Base-by-base conservation (phyloP, 345 rosid species). In the Draba incana region DNA sequence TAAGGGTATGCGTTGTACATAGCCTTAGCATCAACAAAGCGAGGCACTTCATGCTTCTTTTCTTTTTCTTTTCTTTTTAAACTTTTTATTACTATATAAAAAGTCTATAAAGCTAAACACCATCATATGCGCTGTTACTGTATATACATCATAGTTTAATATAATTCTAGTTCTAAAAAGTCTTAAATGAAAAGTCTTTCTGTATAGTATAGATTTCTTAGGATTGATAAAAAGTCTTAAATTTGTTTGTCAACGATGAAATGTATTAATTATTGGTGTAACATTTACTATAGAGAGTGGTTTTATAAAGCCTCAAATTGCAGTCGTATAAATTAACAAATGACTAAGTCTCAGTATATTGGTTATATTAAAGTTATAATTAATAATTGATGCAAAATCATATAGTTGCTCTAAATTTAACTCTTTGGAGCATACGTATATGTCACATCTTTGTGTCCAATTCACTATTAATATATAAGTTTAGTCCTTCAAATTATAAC, bases 11-110 rank as follows among this genome's bases (percentile, higher is more conserved):
- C n/a, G n/a, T n/a, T n/a, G n/a, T n/a, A n/a, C n/a, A n/a, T n/a
- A n/a, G n/a, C n/a, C n/a, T n/a, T 10, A 33, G 67, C 71, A 74
- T 74, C 77, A 51, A 66, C 47, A 60, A 59, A 65, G 71, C 60
- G 42, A 52, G 15, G 58, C 55, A 74, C 35, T 52, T 52, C 68
- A 74, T 28, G 41, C 57, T 60, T 57, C 51, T 23, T 58, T 28
- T 43, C 38, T 23, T 38, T 62, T 48, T 13, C 7, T 33, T 37
- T 33, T 27, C 3, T 8, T n/a, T 50, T 47, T 39, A 10, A 27
- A 6, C 27, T 53, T 52, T 52, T n/a, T 53, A 44, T 15, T 12
- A 53, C 15, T 37, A 16, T 66, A 45, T 53, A 52, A 45, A 66
- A 51, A 67, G 47, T 59, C 62, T 58, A 66, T 51, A 66, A 66